Evolutionary conservation across 2,329 filamentous ascomycete genomes (phyloP).

Genomic region (Hypoxylon sp.): DNA sequence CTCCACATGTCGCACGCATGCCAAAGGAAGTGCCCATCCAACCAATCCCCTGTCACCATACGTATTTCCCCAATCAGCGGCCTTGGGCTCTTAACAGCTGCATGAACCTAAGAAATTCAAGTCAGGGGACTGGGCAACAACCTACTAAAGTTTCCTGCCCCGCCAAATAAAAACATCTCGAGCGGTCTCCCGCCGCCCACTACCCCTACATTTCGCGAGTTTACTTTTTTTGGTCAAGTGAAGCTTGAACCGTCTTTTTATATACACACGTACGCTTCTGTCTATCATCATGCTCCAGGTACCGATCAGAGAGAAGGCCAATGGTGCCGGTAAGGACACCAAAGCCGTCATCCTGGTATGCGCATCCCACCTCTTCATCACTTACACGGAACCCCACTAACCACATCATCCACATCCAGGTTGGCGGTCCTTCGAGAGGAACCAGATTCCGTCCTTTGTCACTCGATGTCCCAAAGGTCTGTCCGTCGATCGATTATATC

Average conservation of each 20-base stretch:
- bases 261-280: constrained; percentile 21
- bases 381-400: constrained; percentile 47
- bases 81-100: constrained; percentile 27
- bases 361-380: constrained; percentile 51
- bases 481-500: constrained; percentile 43
- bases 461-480: constrained; percentile 93
- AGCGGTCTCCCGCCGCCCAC: neutral
- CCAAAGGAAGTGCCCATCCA: neutral
- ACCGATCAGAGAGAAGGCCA: constrained; percentile 66
- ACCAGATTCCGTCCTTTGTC: constrained; percentile 96
- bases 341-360: constrained; percentile 95
- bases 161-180: constrained; percentile 43
- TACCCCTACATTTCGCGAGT: constrained; percentile 9
- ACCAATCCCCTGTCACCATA: constrained; percentile 22
- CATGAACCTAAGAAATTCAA: constrained; percentile 40
- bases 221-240: constrained; percentile 15
- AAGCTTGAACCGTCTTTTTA: constrained; percentile 21
- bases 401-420: constrained; percentile 66
- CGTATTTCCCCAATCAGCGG: constrained; percentile 34
- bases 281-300: constrained; percentile 67
- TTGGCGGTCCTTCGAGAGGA: constrained; percentile 94
- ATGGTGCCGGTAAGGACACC: constrained; percentile 73
- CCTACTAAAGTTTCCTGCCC: constrained; percentile 30
- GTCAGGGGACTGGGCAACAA: constrained; percentile 27
- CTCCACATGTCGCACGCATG: constrained; percentile 37